Percentiles rank a stretch among this genome's conserved stretches.
phyloP scores from a whole-genome alignment of 768 basidiomycete species.

The Macrolepiota fuliginosa region DNA sequence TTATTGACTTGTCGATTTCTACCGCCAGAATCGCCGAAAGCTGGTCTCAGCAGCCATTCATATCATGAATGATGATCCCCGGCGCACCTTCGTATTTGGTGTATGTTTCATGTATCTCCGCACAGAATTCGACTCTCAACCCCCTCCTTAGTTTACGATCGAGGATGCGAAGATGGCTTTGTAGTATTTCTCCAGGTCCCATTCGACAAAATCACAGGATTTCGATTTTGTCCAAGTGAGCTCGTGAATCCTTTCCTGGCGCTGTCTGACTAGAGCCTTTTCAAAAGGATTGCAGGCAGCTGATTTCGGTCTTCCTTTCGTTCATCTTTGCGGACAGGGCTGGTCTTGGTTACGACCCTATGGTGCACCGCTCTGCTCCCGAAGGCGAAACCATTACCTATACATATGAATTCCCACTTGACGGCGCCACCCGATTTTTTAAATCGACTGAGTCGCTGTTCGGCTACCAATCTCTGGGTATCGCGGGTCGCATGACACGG shows the following conservation, averaged over 20 bases:
- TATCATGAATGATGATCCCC: conserved; percentile 23
- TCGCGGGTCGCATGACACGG: background rate
- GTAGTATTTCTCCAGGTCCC: conserved; percentile 10
- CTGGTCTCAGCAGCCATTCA: conserved; percentile 11
- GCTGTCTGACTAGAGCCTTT: background rate
- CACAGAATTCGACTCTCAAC: no score
- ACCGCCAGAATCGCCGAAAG: conserved; percentile 7
- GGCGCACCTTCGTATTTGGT: conserved; percentile 21
- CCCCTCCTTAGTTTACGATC: conserved; percentile 11
- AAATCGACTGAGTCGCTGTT: background rate
- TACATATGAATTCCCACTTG: background rate
- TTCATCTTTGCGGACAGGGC: background rate
- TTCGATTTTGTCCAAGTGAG: background rate
- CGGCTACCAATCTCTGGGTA: background rate
- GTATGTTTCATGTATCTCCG: conserved; percentile 12
- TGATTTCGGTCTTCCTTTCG: background rate
- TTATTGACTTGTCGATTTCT: no score
- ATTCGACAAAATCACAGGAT: background rate
- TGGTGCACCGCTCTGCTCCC: background rate
- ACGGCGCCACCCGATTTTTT: background rate
- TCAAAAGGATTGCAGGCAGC: background rate
- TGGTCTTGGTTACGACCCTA: background rate
- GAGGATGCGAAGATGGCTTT: conserved; percentile 5
- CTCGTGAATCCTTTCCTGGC: background rate
- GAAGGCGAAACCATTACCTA: background rate